Conservation (phyloP, 495 filamentous ascomycete genomes). For the Neurospora intermedia region DNA sequence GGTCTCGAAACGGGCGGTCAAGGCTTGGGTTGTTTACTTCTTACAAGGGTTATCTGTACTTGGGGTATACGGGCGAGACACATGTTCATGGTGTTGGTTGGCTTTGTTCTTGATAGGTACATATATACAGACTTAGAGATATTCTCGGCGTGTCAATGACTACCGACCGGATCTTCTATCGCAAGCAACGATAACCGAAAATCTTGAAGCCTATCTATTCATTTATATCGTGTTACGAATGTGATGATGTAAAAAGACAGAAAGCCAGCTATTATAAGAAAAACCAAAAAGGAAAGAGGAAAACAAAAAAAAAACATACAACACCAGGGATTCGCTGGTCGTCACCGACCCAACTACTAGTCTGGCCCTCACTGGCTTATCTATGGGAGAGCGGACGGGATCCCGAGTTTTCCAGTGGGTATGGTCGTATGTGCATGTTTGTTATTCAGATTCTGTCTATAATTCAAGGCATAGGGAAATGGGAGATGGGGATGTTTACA, state of each 20-base stretch:
- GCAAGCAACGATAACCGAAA: too few species aligned
- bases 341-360: slow-evolving; percentile 39
- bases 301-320: slow-evolving; percentile 23
- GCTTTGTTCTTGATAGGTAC: neutral
- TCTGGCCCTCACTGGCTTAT: neutral
- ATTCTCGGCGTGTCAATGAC: neutral
- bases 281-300: too few species aligned
- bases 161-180: too few species aligned
- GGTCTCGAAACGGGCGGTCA: neutral
- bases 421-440: too few species aligned
- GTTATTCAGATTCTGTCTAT: too few species aligned
- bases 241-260: too few species aligned
- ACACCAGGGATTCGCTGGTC: slow-evolving; percentile 38
- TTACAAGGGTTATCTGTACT: neutral
- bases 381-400: slow-evolving; percentile 41
- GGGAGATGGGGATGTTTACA: too few species aligned
- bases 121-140: neutral
- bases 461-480: too few species aligned
- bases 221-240: too few species aligned
- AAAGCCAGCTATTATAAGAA: too few species aligned
- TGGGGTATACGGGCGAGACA: neutral
- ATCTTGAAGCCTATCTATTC: too few species aligned
- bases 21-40: neutral
- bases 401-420: slow-evolving; percentile 8
- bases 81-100: neutral